These are phyloP conservation scores for Cladosporium halotolerans DNA, from an alignment of 2,329 filamentous ascomycete genomes.

Conservation along the genomic window DNA sequence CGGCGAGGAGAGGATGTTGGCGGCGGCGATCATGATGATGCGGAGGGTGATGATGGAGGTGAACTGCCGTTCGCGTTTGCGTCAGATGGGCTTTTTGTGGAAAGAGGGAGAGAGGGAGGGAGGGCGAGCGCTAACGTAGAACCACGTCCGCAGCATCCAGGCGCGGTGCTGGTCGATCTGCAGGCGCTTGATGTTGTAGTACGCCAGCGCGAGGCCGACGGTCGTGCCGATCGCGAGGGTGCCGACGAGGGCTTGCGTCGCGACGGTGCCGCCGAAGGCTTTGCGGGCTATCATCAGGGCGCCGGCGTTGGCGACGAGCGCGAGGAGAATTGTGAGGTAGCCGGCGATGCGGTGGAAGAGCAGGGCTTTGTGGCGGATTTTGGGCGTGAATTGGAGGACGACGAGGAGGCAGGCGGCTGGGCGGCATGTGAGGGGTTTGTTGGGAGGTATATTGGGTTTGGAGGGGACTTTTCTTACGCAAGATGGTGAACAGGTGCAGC, in stretches of 20 bases:
- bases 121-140: constrained; percentile 12
- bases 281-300: constrained; percentile 49
- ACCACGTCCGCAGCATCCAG: constrained; percentile 52
- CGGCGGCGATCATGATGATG: constrained; percentile 42
- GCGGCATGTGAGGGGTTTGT: background rate
- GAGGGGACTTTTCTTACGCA: constrained; percentile 19
- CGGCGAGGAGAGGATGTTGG: constrained; percentile 33
- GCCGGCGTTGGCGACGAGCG: constrained; percentile 41
- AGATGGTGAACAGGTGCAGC: constrained; percentile 37
- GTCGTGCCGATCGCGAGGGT: constrained; percentile 43
- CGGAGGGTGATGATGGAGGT: constrained; percentile 49
- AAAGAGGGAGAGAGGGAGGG: no score
- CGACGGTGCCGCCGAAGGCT: constrained; percentile 50
- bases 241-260: constrained; percentile 43
- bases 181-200: constrained; percentile 52
- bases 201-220: constrained; percentile 41
- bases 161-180: constrained; percentile 59
- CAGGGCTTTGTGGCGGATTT: constrained; percentile 42
- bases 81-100: no score
- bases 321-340: constrained; percentile 48
- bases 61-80: constrained; percentile 10
- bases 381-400: constrained; percentile 38
- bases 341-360: constrained; percentile 57
- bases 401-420: constrained; percentile 34
- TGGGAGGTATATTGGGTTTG: no score